A percentile compares a stretch with the other conserved stretches of the same genome.
These are phyloP conservation scores for Bipolaris victoriae DNA, from an alignment of 2,329 filamentous ascomycete genomes.

Conservation along the genomic window DNA sequence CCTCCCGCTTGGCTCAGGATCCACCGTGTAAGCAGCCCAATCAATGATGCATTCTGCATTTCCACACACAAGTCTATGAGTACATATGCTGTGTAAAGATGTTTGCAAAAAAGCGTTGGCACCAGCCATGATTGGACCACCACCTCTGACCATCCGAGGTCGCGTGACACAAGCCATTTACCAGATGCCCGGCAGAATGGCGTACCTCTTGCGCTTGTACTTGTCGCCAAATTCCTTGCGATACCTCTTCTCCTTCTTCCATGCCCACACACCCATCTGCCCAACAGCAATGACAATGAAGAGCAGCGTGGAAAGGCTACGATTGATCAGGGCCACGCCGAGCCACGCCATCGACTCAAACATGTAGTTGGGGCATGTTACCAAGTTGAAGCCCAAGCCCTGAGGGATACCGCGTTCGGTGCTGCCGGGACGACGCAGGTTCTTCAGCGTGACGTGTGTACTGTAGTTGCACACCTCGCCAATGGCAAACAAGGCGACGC, in stretches of 20 bases:
- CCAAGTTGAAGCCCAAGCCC: conserved; percentile 81
- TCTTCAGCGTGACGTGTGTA: conserved; percentile 78
- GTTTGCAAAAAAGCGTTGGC: background rate
- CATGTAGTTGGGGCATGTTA: conserved; percentile 97
- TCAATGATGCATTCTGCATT: background rate
- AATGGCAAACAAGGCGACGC: conserved; percentile 73
- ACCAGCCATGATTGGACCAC: background rate
- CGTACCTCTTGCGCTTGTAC: conserved; percentile 93
- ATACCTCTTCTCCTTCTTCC: conserved; percentile 90
- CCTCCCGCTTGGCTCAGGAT: background rate
- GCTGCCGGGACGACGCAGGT: conserved; percentile 77
- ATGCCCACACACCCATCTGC: conserved; percentile 88
- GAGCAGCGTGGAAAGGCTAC: conserved; percentile 76
- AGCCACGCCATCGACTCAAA: conserved; percentile 89
- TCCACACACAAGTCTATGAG: background rate
- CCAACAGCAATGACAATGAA: conserved; percentile 75
- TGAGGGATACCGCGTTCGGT: conserved; percentile 84
- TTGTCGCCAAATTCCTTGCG: conserved; percentile 88
- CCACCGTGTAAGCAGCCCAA: background rate
- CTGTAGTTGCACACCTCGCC: conserved; percentile 82
- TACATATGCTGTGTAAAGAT: conserved; percentile 8
- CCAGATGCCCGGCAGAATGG: conserved; percentile 79
- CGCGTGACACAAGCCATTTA: conserved; percentile 44
- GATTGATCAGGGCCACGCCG: conserved; percentile 78
- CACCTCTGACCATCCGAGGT: background rate